Base-by-base conservation (phyloP, 495 filamentous ascomycete genomes). In the Baudoinia panamericana region DNA sequence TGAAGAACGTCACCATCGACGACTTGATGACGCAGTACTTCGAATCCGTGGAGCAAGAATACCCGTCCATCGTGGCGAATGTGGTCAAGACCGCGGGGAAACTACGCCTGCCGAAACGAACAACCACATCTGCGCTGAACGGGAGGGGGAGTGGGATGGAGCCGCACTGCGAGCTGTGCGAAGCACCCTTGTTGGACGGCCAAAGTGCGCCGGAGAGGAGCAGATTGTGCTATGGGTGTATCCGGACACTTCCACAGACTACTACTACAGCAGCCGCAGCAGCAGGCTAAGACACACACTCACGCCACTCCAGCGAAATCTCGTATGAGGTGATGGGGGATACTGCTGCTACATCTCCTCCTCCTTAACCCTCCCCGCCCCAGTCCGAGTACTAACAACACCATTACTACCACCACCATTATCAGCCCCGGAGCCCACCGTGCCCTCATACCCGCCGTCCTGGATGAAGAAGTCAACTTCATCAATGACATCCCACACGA, bases 61-160 rank as follows among this genome's bases (percentile, higher is more conserved):
- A 88, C 57, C 87, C 87, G 8, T 82, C 78, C 39, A 82, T 96
- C 19, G 90, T 97, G 47, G 76, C 84, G 12, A 97, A 97, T 54
- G 90, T 96, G 8, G 84, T 93, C 4, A 71, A 82, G 43, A 97
- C 86, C 21, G 77, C 78, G 8, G 76, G 77, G 42, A 92, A 87
- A 62, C 67, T 96, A 12, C 29, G n/a, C n/a, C n/a, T n/a, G n/a
- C n/a, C n/a, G n/a, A n/a, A n/a, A n/a, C n/a, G n/a, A n/a, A n/a
- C n/a, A n/a, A n/a, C n/a, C n/a, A n/a, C n/a, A n/a, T n/a, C n/a
- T n/a, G n/a, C n/a, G n/a, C n/a, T n/a, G n/a, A n/a, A n/a, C n/a
- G n/a, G n/a, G n/a, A n/a, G n/a, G n/a, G n/a, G n/a, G n/a, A n/a
- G n/a, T n/a, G 38, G 39, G 27, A 26, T 43, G 9, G 44, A 46